Evolutionary conservation across 345 rosid species (phyloP), one percentile per base, ranked within the genome.

Genomic region (Eucalyptus pumila): DNA sequence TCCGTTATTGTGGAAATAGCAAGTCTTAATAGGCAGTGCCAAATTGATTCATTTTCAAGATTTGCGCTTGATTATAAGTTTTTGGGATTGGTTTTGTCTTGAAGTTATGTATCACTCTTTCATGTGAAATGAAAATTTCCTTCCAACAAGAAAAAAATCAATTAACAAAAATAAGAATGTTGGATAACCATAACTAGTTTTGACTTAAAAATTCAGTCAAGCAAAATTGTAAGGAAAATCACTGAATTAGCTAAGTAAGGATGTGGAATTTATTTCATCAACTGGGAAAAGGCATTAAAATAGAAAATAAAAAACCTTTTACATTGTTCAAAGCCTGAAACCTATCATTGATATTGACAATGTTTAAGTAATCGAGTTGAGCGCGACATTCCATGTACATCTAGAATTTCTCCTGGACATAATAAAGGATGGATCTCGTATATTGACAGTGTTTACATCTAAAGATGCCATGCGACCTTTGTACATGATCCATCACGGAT

Each of bases 11-110:
- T 58, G 65, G 30, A 58, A 26, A 5, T 0, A 58, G 65, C 7
- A 0, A 26, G n/a, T 58, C 14, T 27, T 11, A 11, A 27, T 7
- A 58, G 1, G n/a, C 0, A 0, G 6, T 58, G 0, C 65, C 13
- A 11, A 58, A 27, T 58, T 58, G 65, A 58, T 58, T 58, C n/a
- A 58, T 58, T 58, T 26, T 58, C 30, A 26, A 58, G 30, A 58
- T 58, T 58, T 58, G n/a, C 14, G 5, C n/a, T 58, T 24, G n/a
- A 58, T 27, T 3, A 27, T 58, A 58, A 26, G 30, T 26, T 27
- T 58, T 58, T 58, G 14, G 14, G 14, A 58, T 26, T 58, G 65
- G n/a, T 58, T 26, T 58, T 58, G n/a, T 58, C 65, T 58, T 58
- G n/a, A 58, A 58, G n/a, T 58, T 26, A 58, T 58, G n/a, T 58